Evolutionary conservation across 78 protist species (phyloP).

Genomic region (Protostelium mycophagum): DNA sequence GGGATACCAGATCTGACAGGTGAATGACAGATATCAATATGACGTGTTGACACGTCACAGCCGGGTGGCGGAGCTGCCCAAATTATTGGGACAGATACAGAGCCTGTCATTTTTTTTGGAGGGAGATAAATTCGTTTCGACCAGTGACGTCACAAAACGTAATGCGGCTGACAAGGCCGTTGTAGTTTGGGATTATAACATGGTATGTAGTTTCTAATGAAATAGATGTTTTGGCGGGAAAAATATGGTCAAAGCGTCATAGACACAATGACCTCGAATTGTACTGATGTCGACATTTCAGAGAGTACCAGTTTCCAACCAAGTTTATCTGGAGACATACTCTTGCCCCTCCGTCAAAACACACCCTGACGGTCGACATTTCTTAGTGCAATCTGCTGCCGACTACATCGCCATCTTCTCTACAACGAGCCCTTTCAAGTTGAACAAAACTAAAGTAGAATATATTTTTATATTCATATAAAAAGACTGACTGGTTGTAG

Average conservation of each 20-base stretch:
- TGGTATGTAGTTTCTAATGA: no score
- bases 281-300: background rate
- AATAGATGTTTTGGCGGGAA: no score
- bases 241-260: no score
- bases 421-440: background rate
- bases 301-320: background rate
- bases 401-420: constrained; percentile 10
- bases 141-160: background rate
- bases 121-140: background rate
- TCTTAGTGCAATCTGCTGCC: background rate
- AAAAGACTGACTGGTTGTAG: no score
- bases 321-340: constrained; percentile 1
- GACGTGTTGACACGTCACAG: background rate
- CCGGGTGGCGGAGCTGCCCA: background rate
- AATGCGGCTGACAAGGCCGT: constrained; percentile 4
- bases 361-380: background rate
- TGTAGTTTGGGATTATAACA: background rate
- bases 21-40: background rate
- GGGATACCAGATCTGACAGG: constrained; percentile 4
- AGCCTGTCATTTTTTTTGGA: background rate
- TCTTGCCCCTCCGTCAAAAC: background rate
- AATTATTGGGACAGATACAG: background rate
- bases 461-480: no score
- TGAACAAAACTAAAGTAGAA: background rate
- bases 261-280: background rate